Base-by-base conservation (phyloP, 306 rosid genomes). In the Gleditsia sinensis region DNA sequence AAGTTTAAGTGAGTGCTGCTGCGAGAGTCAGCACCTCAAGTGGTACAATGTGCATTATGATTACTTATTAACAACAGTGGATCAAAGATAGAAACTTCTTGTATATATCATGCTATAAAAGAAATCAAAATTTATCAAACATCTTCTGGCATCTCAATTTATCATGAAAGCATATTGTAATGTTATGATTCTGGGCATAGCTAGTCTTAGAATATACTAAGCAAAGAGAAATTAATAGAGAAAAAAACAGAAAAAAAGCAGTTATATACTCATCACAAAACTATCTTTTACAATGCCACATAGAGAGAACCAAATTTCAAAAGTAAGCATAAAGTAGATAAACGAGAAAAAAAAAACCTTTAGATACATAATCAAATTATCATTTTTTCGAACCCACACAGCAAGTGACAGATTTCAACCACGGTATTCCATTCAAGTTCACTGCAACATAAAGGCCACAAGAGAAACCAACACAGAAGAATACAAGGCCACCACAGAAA, bases 401-500 rank as follows among this genome's bases (percentile, higher is more conserved):
- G 10, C 71, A 76, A 71, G 74, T 51, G 20, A 43, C 30, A 82
- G 11, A 75, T 53, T 56, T 72, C 76, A 71, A 67, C 39, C 60
- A 61, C 48, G 34, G 57, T 13, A 10, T 17, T 30, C 45, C 36
- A 59, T 9, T 61, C 43, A 24, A 3, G 9, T 36, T 74, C 72
- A 76, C 49, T 74, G 78, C 75, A 82, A 53, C 46, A 75, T 53
- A 63, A 71, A 81, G 49, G 83, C 72, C 69, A 78, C 50, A 37
- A 89, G 58, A 80, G 88, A 85, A 78, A 76, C 82, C 79, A 89
- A 39, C 34, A 85, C 0, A 56, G 86, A 83, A 63, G 66, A 83
- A 56, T 53, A 60, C 69, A 79, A 30, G 28, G 61, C 56, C 23
- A 69, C 74, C 69, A 61, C 75, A 21, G 90, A 79, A 65, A 87